These are phyloP conservation scores for Zygoascus ofunaensis DNA, from an alignment of 805 yeast species.

Conservation along the genomic window DNA sequence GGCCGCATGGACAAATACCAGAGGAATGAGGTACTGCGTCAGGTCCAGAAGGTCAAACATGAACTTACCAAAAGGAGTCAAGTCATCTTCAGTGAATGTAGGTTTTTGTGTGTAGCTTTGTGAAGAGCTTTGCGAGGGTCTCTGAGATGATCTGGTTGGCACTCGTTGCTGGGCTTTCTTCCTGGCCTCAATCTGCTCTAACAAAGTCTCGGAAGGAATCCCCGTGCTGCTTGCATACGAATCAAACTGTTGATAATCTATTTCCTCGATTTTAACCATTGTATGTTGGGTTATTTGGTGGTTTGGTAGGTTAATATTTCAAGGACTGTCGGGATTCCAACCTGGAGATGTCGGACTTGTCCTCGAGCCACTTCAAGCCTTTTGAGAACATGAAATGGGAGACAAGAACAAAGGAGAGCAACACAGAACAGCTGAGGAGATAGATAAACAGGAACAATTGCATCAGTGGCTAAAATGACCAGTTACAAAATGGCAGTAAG, in stretches of 20 bases:
- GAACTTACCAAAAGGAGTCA: constrained; percentile 16
- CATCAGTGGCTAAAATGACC: too few species aligned
- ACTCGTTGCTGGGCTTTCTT: background rate
- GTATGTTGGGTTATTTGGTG: background rate
- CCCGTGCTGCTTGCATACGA: constrained; percentile 14
- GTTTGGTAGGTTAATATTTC: too few species aligned
- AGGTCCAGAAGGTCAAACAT: constrained; percentile 24
- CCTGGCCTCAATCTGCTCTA: constrained; percentile 14
- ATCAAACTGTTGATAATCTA: constrained; percentile 9
- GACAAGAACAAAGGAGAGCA: too few species aligned
- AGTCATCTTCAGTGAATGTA: constrained; percentile 9
- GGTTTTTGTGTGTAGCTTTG: background rate
- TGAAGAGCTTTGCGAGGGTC: background rate
- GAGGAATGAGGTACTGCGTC: constrained; percentile 24
- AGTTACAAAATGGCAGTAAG: too few species aligned
- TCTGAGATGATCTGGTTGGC: too few species aligned
- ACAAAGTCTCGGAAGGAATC: constrained; percentile 15
- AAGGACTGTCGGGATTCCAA: too few species aligned
- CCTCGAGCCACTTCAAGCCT: too few species aligned
- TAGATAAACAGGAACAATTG: too few species aligned
- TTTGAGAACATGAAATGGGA: too few species aligned
- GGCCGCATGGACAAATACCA: constrained; percentile 28
- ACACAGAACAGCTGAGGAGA: too few species aligned
- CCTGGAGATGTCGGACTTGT: too few species aligned
- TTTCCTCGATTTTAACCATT: constrained; percentile 2